Base-by-base conservation (phyloP, 257 asterid genomes). In the Eustoma russellianum region DNA sequence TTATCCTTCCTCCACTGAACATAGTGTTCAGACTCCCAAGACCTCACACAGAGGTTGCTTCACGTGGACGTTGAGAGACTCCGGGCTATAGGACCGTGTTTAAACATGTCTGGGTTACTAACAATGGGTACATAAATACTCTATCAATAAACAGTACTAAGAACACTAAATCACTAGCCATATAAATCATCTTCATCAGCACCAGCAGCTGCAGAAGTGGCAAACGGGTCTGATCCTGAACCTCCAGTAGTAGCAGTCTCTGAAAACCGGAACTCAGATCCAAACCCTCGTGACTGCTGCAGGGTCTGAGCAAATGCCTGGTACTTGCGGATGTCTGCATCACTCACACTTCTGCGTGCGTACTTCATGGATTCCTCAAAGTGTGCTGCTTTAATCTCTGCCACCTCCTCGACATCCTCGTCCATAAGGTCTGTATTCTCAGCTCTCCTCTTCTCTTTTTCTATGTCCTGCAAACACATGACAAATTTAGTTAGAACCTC, bases 311-410 rank as follows among this genome's bases (percentile, higher is more conserved):
- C 87, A 61, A 81, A 78, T 7, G 85, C 85, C 57, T 78, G 85
- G 73, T 81, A 81, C 67, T 77, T 81, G 16, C 83, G 80, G n/a
- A 81, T 81, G 70, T 81, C 89, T n/a, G 85, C 85, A 47, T 77
- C 85, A 55, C 88, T 81, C 33, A 77, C 88, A 63, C 88, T 81
- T 51, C 82, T 65, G 35, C 85, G 82, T 5, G 85, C 89, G 59
- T 60, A 81, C 63, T 78, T 81, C 89, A 81, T 78, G 24, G 86
- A 79, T 68, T 80, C 88, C 78, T 80, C 88, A 44, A 80, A 80
- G 63, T 80, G 88, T 7, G 80, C 78, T 43, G 77, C 70, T 78
- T 72, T 80, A 18, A 80, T 80, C 67, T 80, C 88, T 1, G 81
- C 52, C 19, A 74, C 73, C 48, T 80, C 88, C 17, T 74, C 88